A percentile compares a stretch with the other conserved stretches of the same genome.
These are phyloP conservation scores for Syzygium syzygioides DNA, from an alignment of 441 rosid genomes.

Conservation along the genomic window DNA sequence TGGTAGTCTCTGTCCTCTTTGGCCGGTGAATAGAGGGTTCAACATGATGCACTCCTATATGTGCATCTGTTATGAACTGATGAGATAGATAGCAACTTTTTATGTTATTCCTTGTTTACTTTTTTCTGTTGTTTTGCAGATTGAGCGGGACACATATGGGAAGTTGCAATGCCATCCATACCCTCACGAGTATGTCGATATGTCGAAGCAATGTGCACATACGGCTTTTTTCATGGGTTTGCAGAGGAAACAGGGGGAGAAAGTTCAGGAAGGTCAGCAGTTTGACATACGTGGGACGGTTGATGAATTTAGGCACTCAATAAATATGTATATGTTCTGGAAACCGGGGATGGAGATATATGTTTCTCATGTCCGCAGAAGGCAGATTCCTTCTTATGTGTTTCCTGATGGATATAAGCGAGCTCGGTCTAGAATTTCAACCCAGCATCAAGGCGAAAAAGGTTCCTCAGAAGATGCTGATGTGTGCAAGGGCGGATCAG, in stretches of 20 bases:
- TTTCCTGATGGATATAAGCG: conserved; percentile 66
- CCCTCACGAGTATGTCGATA: conserved; percentile 43
- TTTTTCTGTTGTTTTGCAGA: conserved; percentile 26
- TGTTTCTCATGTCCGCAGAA: conserved; percentile 58
- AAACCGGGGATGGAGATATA: conserved; percentile 67
- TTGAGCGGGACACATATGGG: conserved; percentile 62
- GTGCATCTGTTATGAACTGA: background rate
- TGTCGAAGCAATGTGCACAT: conserved; percentile 40
- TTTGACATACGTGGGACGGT: conserved; percentile 70
- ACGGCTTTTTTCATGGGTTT: conserved; percentile 60
- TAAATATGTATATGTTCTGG: conserved; percentile 55
- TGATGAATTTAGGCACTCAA: conserved; percentile 41
- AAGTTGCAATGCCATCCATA: conserved; percentile 71
- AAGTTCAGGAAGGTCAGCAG: conserved; percentile 54
- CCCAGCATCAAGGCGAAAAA: conserved; percentile 33
- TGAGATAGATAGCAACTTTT: background rate
- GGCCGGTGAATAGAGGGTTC: background rate
- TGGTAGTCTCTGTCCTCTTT: conserved; percentile 28
- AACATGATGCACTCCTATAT: background rate
- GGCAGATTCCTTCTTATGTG: conserved; percentile 53
- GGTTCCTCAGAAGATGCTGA: conserved; percentile 36
- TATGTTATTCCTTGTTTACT: background rate
- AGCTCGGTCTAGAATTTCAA: conserved; percentile 47
- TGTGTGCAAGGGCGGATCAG: conserved; percentile 31
- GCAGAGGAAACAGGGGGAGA: conserved; percentile 58